Evolutionary conservation across 306 rosid species (phyloP).

Genomic region (Rosa chinensis): DNA sequence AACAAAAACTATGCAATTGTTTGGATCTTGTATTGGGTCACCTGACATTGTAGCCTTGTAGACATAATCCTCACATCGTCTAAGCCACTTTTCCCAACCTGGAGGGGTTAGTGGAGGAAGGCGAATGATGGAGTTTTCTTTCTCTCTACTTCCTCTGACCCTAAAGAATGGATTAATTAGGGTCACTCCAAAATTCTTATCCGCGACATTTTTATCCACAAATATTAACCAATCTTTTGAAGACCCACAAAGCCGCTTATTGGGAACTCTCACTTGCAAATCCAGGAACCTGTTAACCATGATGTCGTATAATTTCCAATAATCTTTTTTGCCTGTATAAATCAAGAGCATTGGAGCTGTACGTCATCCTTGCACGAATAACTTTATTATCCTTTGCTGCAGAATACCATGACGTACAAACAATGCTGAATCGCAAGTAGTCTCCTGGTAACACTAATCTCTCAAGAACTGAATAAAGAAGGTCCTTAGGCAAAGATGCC

Average conservation of each 20-base stretch:
- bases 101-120: background rate
- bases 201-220: background rate
- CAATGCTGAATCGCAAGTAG: no score
- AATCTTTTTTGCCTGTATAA: background rate
- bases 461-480: no score
- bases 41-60: background rate
- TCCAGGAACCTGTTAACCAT: background rate
- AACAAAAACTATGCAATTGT: background rate
- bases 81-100: background rate
- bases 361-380: no score
- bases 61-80: background rate
- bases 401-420: no score
- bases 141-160: background rate
- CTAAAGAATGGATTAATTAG: background rate
- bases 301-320: background rate
- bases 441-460: no score
- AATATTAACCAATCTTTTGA: background rate
- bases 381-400: no score
- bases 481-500: background rate
- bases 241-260: background rate
- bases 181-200: background rate
- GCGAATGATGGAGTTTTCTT: background rate
- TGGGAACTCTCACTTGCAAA: background rate
- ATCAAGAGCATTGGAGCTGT: no score
- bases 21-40: background rate